phyloP scores from a whole-genome alignment of 2,329 filamentous ascomycete species.

The Pseudogymnoascus sp. region DNA sequence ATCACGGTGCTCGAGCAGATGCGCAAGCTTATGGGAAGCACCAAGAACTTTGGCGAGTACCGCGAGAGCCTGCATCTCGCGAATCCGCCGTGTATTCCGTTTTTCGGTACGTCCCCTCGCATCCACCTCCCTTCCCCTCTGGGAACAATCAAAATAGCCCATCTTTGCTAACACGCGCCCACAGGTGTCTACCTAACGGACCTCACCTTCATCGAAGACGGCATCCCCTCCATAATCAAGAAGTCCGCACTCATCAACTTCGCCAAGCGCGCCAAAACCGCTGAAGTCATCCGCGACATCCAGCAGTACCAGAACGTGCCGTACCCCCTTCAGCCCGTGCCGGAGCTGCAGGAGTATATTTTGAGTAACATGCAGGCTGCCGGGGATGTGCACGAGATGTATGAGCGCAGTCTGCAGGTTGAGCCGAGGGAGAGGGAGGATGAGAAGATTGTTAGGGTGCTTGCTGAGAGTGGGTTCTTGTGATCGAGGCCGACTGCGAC shows the following conservation, averaged over 20 bases:
- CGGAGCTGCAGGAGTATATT: conserved; percentile 94
- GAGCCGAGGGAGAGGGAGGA: conserved; percentile 96
- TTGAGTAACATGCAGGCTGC: conserved; percentile 92
- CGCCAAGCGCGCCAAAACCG: conserved; percentile 94
- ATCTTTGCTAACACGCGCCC: too few relatives aligned
- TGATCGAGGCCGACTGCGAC: not conserved
- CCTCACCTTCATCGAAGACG: conserved; percentile 96
- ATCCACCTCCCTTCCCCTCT: too few relatives aligned
- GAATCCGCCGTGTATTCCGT: conserved; percentile 95
- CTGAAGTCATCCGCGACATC: conserved; percentile 95
- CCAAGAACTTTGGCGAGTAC: conserved; percentile 97
- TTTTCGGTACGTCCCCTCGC: conserved; percentile 65
- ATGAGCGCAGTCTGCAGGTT: conserved; percentile 88
- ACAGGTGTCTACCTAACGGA: conserved; percentile 96
- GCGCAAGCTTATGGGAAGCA: conserved; percentile 91
- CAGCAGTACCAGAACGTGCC: conserved; percentile 98
- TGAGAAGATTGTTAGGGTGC: conserved; percentile 94
- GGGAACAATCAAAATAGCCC: too few relatives aligned
- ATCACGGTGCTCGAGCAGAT: conserved; percentile 76
- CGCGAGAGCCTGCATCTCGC: conserved; percentile 85
- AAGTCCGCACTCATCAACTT: conserved; percentile 98
- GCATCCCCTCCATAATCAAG: conserved; percentile 92
- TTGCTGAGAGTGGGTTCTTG: conserved; percentile 3
- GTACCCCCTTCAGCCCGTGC: conserved; percentile 83
- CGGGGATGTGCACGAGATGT: conserved; percentile 98